Percentiles rank a stretch among this genome's conserved stretches.
These are phyloP conservation scores for Cucurbita argyrosperma DNA, from an alignment of 306 rosid species.

Conservation along the genomic window DNA sequence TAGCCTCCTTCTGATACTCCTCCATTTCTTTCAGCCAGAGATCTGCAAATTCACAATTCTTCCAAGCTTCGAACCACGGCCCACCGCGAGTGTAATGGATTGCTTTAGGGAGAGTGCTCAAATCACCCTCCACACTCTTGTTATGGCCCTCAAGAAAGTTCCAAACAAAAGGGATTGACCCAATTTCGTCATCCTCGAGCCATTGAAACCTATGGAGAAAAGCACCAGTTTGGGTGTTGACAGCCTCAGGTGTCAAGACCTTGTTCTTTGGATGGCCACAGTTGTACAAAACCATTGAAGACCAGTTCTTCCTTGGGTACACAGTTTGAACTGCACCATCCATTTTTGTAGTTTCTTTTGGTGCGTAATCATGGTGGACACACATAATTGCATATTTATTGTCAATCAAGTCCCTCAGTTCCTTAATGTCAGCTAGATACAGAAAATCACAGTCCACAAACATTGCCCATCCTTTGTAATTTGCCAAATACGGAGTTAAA, in stretches of 20 bases:
- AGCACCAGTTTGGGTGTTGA: constrained; percentile 53
- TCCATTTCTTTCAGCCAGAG: constrained; percentile 51
- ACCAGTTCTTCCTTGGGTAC: constrained; percentile 67
- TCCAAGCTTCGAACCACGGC: constrained; percentile 73
- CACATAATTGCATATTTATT: constrained; percentile 52
- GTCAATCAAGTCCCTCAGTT: constrained; percentile 32
- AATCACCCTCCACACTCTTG: constrained; percentile 30
- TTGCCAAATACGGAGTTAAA: constrained; percentile 44
- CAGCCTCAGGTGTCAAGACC: constrained; percentile 35
- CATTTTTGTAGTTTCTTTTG: constrained; percentile 61
- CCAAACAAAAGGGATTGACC: constrained; percentile 58
- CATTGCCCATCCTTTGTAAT: constrained; percentile 58
- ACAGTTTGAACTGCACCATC: constrained; percentile 65
- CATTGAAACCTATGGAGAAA: constrained; percentile 63
- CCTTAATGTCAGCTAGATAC: constrained; percentile 46
- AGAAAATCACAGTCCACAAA: constrained; percentile 70
- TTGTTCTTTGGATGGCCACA: constrained; percentile 52
- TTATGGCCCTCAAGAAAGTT: constrained; percentile 67
- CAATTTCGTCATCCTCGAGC: constrained; percentile 58
- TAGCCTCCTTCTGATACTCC: constrained; percentile 24
- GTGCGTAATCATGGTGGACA: constrained; percentile 57
- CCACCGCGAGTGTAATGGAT: constrained; percentile 67
- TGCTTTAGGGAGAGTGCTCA: constrained; percentile 39
- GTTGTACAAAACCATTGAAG: constrained; percentile 62
- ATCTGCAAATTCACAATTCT: constrained; percentile 58